Conservation (phyloP, 306 rosid genomes). For the Ormosia semicastrata region DNA sequence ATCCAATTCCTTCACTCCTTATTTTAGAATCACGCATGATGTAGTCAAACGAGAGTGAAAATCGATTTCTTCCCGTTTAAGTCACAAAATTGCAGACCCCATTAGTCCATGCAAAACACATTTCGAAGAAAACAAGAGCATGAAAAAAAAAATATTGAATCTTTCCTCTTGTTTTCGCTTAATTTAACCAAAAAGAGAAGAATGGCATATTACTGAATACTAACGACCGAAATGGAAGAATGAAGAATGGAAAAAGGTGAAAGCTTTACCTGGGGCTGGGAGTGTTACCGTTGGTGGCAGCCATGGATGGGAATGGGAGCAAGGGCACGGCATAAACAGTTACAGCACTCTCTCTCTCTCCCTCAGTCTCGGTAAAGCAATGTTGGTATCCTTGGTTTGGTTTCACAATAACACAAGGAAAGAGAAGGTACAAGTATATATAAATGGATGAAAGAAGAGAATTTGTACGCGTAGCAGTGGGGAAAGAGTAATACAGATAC, state of each 20-base stretch:
- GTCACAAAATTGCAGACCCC: not conserved
- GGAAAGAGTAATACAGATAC: no score
- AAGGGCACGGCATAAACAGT: no score
- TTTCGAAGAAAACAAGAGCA: not conserved
- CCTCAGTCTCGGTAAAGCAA: no score
- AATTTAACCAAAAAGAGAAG: not conserved
- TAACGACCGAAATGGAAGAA: not conserved
- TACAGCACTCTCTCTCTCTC: no score
- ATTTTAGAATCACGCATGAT: not conserved
- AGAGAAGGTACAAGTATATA: no score
- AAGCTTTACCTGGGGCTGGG: not conserved
- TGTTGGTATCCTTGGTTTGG: no score
- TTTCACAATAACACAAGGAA: no score
- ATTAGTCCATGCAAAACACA: not conserved
- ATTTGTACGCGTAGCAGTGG: no score
- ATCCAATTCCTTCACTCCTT: not conserved
- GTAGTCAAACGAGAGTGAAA: not conserved
- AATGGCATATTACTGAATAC: not conserved
- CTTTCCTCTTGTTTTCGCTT: not conserved
- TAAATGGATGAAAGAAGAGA: no score
- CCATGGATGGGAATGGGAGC: not conserved
- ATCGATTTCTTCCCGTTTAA: not conserved
- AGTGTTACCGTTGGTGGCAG: not conserved
- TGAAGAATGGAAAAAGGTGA: not conserved
- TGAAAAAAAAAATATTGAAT: not conserved